phyloP scores from a whole-genome alignment of 305 asterid species.

The Fraxinus greggii region DNA sequence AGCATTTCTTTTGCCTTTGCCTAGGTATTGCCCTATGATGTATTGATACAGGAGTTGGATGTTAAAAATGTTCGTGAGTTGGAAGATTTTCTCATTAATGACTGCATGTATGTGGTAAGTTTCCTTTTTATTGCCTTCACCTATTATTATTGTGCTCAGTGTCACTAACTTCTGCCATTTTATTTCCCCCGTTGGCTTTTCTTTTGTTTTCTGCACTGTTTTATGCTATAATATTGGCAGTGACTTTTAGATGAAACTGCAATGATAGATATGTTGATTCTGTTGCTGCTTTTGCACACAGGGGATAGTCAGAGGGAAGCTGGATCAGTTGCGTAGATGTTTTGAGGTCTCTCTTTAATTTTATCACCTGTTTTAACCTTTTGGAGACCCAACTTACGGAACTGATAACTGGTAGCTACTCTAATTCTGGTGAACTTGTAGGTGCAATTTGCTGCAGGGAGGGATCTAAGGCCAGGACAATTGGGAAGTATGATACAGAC shows the following conservation, averaged over 20 bases:
- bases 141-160: slow-evolving; percentile 11
- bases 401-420: slow-evolving; percentile 19
- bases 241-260: slow-evolving; percentile 9
- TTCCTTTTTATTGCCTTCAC: slow-evolving; percentile 8
- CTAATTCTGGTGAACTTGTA: slow-evolving; percentile 34
- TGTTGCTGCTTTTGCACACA: slow-evolving; percentile 34
- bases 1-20: slow-evolving; percentile 19
- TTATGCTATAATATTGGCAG: slow-evolving; percentile 2
- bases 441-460: slow-evolving; percentile 99
- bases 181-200: not conserved
- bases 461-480: slow-evolving; percentile 97
- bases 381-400: not conserved
- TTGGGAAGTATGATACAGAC: slow-evolving; percentile 78
- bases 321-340: slow-evolving; percentile 94
- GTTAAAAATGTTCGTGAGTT: slow-evolving; percentile 87
- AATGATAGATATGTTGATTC: not conserved
- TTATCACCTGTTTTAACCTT: slow-evolving; percentile 10
- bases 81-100: slow-evolving; percentile 95
- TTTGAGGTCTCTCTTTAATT: slow-evolving; percentile 65
- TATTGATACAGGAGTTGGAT: slow-evolving; percentile 88
- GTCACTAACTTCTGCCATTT: not conserved
- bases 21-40: slow-evolving; percentile 86
- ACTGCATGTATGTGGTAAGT: slow-evolving; percentile 99
- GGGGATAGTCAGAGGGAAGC: slow-evolving; percentile 98
- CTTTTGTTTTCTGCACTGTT: not conserved